Evolutionary conservation across 202 grass and related monocot species (phyloP).

Genomic region (Setaria italica): DNA sequence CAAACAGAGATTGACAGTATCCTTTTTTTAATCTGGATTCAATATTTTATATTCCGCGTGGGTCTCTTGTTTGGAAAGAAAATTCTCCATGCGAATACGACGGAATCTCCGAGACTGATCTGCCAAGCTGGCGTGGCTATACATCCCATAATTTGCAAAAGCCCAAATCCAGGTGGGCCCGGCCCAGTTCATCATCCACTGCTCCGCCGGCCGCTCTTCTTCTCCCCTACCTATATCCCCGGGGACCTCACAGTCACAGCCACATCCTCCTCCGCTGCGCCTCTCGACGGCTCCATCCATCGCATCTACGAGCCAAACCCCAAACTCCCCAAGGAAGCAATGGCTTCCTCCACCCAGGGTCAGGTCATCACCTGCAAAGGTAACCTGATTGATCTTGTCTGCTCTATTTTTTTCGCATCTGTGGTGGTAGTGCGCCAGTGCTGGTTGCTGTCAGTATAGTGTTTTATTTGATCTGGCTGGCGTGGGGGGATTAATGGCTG

Average conservation of each 20-base stretch:
- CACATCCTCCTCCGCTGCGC: not conserved
- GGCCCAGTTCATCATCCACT: constrained; percentile 3
- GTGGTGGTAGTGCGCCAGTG: not conserved
- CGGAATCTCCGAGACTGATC: constrained; percentile 25
- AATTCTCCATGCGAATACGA: not conserved
- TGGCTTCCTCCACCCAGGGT: constrained; percentile 73
- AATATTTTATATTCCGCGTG: no score
- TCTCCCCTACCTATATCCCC: constrained; percentile 23
- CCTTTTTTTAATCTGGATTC: no score
- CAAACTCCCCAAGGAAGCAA: not conserved
- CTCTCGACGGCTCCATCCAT: not conserved
- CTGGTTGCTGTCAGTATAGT: not conserved
- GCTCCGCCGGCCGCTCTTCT: not conserved
- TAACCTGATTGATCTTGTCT: constrained; percentile 32
- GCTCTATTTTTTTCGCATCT: not conserved
- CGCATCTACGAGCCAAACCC: not conserved
- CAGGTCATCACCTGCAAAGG: constrained; percentile 99
- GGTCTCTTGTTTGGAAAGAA: no score
- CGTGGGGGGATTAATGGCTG: not conserved
- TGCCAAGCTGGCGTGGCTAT: not conserved
- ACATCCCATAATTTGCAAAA: not conserved
- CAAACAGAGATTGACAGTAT: not conserved
- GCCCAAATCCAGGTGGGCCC: constrained; percentile 6
- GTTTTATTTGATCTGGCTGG: constrained; percentile 41
- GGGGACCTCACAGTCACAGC: constrained; percentile 23